Evolutionary conservation across 805 yeast species (phyloP).

Genomic region (Huiozyma sinensis): DNA sequence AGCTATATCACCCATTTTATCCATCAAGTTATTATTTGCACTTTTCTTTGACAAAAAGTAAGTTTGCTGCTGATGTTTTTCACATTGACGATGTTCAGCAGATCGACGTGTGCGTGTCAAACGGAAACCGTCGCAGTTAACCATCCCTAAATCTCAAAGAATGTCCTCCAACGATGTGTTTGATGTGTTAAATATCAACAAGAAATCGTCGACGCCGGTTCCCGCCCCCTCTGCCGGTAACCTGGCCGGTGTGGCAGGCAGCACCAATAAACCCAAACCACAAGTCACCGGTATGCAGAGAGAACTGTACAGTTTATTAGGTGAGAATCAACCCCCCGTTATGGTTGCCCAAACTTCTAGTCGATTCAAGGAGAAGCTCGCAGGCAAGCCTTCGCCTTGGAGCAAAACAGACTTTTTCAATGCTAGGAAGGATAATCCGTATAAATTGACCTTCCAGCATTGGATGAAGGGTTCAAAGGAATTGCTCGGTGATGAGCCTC

Average conservation of each 20-base stretch:
- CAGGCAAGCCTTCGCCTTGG: constrained; percentile 76
- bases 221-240: constrained; percentile 15
- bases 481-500: constrained; percentile 22
- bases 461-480: constrained; percentile 77
- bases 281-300: constrained; percentile 67
- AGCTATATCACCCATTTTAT: no score
- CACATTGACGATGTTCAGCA: no score
- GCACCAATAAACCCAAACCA: constrained; percentile 10
- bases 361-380: constrained; percentile 53
- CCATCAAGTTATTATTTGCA: no score
- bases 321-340: constrained; percentile 85
- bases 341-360: constrained; percentile 38
- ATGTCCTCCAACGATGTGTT: constrained; percentile 52
- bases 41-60: no score
- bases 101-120: no score
- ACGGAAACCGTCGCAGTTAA: no score
- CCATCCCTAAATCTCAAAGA: neutral
- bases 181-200: constrained; percentile 63
- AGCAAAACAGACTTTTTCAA: constrained; percentile 45
- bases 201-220: constrained; percentile 13
- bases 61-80: no score
- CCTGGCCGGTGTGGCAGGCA: constrained; percentile 6
- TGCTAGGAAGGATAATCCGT: constrained; percentile 38
- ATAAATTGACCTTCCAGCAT: constrained; percentile 49
- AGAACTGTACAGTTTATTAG: constrained; percentile 77